Evolutionary conservation across 306 rosid genomes (phyloP), one percentile per base, ranked within the genome.

Genomic region (Acacia melanoxylon): DNA sequence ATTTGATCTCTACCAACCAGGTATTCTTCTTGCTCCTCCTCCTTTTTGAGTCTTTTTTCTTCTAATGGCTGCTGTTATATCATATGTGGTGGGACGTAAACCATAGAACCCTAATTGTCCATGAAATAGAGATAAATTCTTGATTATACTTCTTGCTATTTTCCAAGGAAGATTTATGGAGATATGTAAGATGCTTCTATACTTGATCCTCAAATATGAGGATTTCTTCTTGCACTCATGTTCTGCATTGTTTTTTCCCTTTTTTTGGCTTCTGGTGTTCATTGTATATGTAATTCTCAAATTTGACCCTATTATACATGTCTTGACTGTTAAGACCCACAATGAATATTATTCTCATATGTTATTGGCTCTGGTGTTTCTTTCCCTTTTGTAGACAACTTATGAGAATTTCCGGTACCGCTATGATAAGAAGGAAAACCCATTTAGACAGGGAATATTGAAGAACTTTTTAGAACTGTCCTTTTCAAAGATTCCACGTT

Each of bases 331-430:
- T 8, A 52, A 31, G 80, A 46, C 17, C 41, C 44, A 14, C 20
- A 41, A 46, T 61, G 27, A 44, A 49, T 76, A 58, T 71, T 59
- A 68, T 4, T 49, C 63, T 80, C 8, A 69, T 10, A 17, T 71
- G 20, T 61, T 62, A 62, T 78, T 72, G 46, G 35, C 63, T 22
- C 68, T 69, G 85, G 17, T 13, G 74, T 63, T 66, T 31, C 44
- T 29, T 72, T 79, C 35, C 82, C 82, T 37, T 37, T 10, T 24
- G 29, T 84, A 95, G 97, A 95, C 99, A 33, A 95, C 99, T 13
- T 95, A 95, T 48, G 99, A 95, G 89, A 95, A 93, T 74, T 95
- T 95, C 72, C 92, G 98, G 49, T 92, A 93, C 51, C 99, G 94
- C 20, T 95, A 93, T 3, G 98, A 95, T 79, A 89, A 87, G 93